Conservation (phyloP, 2,329 filamentous ascomycete genomes). For the Monilinia aucupariae region DNA sequence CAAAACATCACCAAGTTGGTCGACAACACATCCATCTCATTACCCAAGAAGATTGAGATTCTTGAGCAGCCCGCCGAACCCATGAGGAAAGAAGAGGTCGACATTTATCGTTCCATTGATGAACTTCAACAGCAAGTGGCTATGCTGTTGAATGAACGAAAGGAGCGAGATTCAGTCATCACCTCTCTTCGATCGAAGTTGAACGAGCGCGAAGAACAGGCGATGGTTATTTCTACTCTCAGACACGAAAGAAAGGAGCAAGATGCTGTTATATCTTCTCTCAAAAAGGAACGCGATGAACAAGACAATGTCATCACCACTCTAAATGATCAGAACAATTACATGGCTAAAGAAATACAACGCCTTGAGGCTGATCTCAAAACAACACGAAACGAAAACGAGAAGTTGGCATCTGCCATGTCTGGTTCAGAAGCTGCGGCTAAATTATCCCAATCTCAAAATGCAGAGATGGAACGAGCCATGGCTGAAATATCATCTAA, state of each 20-base stretch:
- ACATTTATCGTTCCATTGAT: constrained; percentile 8
- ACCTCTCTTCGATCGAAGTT: not conserved
- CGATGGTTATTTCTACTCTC: not conserved
- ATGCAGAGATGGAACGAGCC: not conserved
- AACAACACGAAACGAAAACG: not conserved
- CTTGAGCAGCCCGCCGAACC: not conserved
- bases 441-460: not conserved
- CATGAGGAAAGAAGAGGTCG: constrained; percentile 9
- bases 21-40: constrained; percentile 5
- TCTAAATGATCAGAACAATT: not conserved
- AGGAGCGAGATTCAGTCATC: not conserved
- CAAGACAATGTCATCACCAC: not conserved
- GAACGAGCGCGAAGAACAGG: not conserved
- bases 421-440: not conserved
- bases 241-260: not conserved
- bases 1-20: constrained; percentile 11
- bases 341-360: not conserved
- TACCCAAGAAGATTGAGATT: not conserved
- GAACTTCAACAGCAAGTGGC: constrained; percentile 12
- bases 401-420: not conserved
- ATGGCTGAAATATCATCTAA: not conserved
- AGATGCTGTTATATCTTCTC: not conserved
- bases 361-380: not conserved
- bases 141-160: constrained; percentile 7
- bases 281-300: not conserved